These are phyloP conservation scores for Furcasterigmium furcatum DNA, from an alignment of 2,329 filamentous ascomycete species.

Conservation along the genomic window DNA sequence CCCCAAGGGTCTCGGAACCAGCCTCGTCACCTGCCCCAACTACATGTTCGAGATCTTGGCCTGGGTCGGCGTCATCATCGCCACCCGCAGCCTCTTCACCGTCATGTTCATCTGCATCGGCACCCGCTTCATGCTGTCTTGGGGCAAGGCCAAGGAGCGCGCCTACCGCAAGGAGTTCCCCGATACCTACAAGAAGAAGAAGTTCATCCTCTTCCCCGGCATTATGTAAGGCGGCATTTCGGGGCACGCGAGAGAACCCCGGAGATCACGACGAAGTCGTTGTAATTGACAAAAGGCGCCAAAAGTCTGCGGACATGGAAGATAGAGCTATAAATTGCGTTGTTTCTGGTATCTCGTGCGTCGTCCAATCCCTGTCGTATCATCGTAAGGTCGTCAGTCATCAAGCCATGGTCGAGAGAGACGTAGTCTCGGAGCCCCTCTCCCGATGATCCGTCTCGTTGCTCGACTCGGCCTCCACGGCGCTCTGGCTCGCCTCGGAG, in stretches of 20 bases:
- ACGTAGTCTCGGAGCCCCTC: slow-evolving; percentile 34
- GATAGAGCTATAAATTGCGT: background rate
- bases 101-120: slow-evolving; percentile 73
- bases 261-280: background rate
- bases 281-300: too few species aligned
- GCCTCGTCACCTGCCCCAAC: slow-evolving; percentile 89
- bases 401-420: slow-evolving; percentile 26
- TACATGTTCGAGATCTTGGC: slow-evolving; percentile 91
- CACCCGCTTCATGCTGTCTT: slow-evolving; percentile 74
- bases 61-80: slow-evolving; percentile 79
- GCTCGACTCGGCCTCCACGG: slow-evolving; percentile 32
- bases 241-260: background rate
- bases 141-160: slow-evolving; percentile 90
- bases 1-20: slow-evolving; percentile 80
- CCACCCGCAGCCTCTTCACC: slow-evolving; percentile 77
- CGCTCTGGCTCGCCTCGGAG: slow-evolving; percentile 33
- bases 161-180: slow-evolving; percentile 89
- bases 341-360: too few species aligned
- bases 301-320: too few species aligned
- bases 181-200: slow-evolving; percentile 94
- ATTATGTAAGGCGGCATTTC: slow-evolving; percentile 50
- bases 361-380: too few species aligned
- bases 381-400: slow-evolving; percentile 3
- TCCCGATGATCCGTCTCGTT: slow-evolving; percentile 22
- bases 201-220: slow-evolving; percentile 76